A percentile compares a stretch with the other conserved stretches of the same genome.
Conservation (phyloP, 2,329 filamentous ascomycete genomes). For the Parafenestella ontariensis region DNA sequence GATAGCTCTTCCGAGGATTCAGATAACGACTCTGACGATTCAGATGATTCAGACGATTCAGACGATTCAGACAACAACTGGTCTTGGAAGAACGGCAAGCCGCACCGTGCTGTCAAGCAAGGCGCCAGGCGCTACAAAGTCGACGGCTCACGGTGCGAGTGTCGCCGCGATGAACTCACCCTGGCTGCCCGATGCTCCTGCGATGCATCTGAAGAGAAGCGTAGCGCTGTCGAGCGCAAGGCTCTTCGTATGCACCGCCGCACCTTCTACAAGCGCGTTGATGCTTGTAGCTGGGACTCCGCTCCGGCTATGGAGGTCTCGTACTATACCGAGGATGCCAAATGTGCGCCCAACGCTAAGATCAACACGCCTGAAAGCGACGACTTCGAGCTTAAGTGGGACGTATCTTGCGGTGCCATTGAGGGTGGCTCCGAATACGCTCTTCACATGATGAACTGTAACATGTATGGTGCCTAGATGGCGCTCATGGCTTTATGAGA, state of each 20-base stretch:
- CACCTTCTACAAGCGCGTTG: conserved; percentile 36
- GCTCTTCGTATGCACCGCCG: conserved; percentile 42
- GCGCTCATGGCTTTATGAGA: neutral
- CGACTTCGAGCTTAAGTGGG: conserved; percentile 52
- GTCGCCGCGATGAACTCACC: conserved; percentile 25
- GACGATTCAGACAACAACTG: conserved; percentile 3
- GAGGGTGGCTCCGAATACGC: conserved; percentile 54
- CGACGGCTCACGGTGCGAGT: conserved; percentile 40
- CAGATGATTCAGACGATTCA: conserved; percentile 1
- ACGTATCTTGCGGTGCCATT: conserved; percentile 47
- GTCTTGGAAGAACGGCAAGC: conserved; percentile 2
- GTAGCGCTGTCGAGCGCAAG: conserved; percentile 39
- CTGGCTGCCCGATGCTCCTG: conserved; percentile 34
- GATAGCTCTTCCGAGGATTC: neutral
- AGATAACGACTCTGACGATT: neutral
- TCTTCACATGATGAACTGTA: conserved; percentile 49
- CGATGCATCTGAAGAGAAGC: conserved; percentile 30
- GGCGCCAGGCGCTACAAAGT: conserved; percentile 31
- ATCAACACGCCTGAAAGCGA: conserved; percentile 29
- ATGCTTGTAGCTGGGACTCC: conserved; percentile 44
- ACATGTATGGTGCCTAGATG: conserved; percentile 23
- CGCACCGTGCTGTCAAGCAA: conserved; percentile 18
- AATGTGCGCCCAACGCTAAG: conserved; percentile 46
- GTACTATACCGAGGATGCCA: conserved; percentile 48
- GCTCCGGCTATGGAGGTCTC: conserved; percentile 53